phyloP scores from a whole-genome alignment of 176 grass and related monocot genomes.

The Tillandsia fasciculata region DNA sequence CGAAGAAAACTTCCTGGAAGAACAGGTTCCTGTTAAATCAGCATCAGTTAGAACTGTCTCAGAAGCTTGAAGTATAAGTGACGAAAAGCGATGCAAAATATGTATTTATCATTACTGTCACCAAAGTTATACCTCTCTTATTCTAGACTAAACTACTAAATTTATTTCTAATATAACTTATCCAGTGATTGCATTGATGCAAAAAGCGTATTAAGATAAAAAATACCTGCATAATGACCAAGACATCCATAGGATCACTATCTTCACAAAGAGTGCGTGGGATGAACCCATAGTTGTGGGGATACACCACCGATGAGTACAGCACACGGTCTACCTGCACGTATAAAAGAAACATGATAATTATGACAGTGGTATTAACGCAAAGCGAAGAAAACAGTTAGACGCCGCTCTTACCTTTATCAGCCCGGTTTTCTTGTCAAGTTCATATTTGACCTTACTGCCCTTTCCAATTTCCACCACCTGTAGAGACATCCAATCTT shows the following conservation, averaged over 20 bases:
- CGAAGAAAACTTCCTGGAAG: conserved; percentile 86
- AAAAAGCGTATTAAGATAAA: neutral
- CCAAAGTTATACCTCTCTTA: neutral
- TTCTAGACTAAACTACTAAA: neutral
- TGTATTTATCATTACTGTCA: too few species aligned
- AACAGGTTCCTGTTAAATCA: conserved; percentile 65
- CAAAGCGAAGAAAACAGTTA: neutral
- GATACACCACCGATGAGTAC: conserved; percentile 94
- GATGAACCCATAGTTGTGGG: conserved; percentile 98
- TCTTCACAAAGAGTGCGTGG: conserved; percentile 95
- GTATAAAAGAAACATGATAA: neutral
- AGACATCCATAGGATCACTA: conserved; percentile 88
- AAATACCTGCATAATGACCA: conserved; percentile 95
- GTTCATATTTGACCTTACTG: conserved; percentile 95
- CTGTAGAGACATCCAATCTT: conserved; percentile 14
- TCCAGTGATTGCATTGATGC: neutral
- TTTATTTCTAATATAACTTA: neutral
- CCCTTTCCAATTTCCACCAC: conserved; percentile 90
- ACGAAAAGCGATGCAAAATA: neutral
- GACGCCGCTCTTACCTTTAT: conserved; percentile 42
- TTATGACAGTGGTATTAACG: neutral
- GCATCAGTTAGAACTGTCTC: neutral
- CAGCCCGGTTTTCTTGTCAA: conserved; percentile 96
- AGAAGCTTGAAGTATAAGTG: neutral
- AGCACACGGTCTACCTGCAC: conserved; percentile 84